Evolutionary conservation across 2,329 filamentous ascomycete species (phyloP), one percentile per base, ranked within the genome.

Genomic region (Chaetomium olivaceum): DNA sequence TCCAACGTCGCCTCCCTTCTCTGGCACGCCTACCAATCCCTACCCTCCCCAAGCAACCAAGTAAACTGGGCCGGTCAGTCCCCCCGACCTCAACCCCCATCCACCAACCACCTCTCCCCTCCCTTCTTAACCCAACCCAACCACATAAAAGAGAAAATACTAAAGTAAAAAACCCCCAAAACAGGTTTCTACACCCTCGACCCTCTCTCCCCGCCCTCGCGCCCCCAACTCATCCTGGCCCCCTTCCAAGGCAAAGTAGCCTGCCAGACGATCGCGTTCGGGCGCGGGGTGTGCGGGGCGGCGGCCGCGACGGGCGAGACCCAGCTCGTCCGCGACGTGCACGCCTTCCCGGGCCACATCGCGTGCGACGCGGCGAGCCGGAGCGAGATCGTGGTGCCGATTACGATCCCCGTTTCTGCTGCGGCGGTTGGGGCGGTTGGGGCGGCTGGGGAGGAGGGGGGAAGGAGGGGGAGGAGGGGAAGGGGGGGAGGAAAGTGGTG

Each of bases 341-440:
- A 91, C 52, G 74, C 79, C 60, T 94, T 94, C 73, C 89, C 90
- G 0, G 91, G 90, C 1, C 91, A 94, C 75, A 93, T 95, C 73
- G 91, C 91, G 11, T 94, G 91, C 75, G 91, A 95, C 76, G 85
- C 86, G 4, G 89, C 87, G 64, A 91, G 87, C 72, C 85, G 81
- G 78, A 93, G 91, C 74, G 91, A 95, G 80, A 89, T 95, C 74
- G 91, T 95, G 21, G 91, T 94, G 58, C 91, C 91, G 1, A 84
- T 94, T 67, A 69, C 90, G 5, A 74, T 73, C 5, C 73, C 14
- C 4, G 68, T 12, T 63, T 56, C 51, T 6, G 11, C 25, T 23
- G n/a, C n/a, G 12, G 9, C n/a, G n/a, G 48, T 11, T 11, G 31
- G 29, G 5, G 31, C 27, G 52, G 55, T 2, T 23, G 23, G 46